Percentiles rank a stretch among this genome's conserved stretches.
Evolutionary conservation across 2,329 filamentous ascomycete species (phyloP).

Genomic region (Sporothrix humicola): DNA sequence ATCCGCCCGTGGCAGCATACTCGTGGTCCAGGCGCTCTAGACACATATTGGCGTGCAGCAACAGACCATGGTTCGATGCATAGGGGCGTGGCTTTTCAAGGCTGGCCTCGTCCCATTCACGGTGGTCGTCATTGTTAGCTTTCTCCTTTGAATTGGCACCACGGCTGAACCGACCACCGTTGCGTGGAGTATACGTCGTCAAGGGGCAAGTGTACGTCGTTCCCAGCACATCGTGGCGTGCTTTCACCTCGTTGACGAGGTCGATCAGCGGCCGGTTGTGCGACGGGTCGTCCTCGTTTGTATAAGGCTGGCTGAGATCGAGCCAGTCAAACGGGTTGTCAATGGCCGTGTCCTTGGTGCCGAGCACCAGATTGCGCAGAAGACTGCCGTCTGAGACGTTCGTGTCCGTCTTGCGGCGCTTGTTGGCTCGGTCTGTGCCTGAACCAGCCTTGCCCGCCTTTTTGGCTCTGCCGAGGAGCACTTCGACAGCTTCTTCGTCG

Average conservation of each 20-base stretch:
- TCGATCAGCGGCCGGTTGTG: constrained; percentile 56
- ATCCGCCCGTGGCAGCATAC: constrained; percentile 59
- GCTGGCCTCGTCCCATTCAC: not conserved
- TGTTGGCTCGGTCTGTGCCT: not conserved
- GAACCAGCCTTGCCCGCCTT: not conserved
- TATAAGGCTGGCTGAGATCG: constrained; percentile 57
- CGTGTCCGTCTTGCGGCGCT: not conserved
- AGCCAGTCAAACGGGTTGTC: constrained; percentile 64
- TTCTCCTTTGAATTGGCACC: constrained; percentile 31
- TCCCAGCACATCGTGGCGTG: constrained; percentile 50
- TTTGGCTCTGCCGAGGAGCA: not conserved
- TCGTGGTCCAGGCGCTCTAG: constrained; percentile 66
- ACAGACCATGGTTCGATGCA: constrained; percentile 55
- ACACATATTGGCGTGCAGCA: constrained; percentile 64
- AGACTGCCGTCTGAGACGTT: not conserved
- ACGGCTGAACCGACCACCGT: constrained; percentile 37
- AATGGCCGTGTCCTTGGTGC: not conserved
- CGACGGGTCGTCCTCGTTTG: constrained; percentile 51
- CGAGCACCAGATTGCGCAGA: not conserved
- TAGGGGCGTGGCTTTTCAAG: constrained; percentile 45
- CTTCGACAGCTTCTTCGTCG: constrained; percentile 30
- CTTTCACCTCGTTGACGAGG: constrained; percentile 54
- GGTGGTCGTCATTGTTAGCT: not conserved
- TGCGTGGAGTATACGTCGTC: constrained; percentile 40
- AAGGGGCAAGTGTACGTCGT: constrained; percentile 56